Evolutionary conservation across 179 eudicot species (phyloP).

Genomic region (Amaranthus tricolor): DNA sequence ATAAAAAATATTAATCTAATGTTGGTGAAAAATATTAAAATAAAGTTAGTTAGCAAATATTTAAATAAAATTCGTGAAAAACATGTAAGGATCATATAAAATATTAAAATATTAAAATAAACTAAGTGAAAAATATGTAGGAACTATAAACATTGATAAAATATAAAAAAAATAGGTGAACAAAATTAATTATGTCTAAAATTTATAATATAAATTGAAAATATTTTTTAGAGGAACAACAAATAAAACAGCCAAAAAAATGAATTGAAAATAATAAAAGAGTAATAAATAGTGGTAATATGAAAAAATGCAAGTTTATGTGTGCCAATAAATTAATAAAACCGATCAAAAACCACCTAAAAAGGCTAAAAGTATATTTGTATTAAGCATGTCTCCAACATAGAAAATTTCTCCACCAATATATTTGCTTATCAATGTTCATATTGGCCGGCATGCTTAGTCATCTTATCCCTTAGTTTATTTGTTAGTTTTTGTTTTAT

Average conservation of each 20-base stretch:
- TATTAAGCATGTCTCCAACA: constrained; percentile 16
- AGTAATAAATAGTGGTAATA: neutral
- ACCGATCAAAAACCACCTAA: neutral
- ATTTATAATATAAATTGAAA: neutral
- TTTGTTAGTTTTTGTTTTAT: neutral
- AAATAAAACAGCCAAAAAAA: too few species aligned
- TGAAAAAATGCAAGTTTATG: constrained; percentile 3
- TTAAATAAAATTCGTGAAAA: too few species aligned
- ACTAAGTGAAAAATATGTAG: too few species aligned
- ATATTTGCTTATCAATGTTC: constrained; percentile 4
- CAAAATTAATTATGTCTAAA: neutral
- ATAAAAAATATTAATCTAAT: too few species aligned
- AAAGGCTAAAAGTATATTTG: neutral
- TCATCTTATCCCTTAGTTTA: constrained; percentile 1
- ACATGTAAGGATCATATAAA: too few species aligned
- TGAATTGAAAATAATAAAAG: too few species aligned
- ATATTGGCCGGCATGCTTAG: constrained; percentile 22
- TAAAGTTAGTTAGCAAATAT: too few species aligned
- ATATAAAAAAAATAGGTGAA: neutral
- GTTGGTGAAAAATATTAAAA: too few species aligned
- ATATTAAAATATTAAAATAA: too few species aligned
- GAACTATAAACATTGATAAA: neutral
- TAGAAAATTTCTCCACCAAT: constrained; percentile 8
- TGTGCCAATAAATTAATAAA: constrained; percentile 2
- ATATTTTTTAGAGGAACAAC: neutral